Base-by-base conservation (phyloP, 2,329 filamentous ascomycete genomes). In the Stachybotrys elegans region DNA sequence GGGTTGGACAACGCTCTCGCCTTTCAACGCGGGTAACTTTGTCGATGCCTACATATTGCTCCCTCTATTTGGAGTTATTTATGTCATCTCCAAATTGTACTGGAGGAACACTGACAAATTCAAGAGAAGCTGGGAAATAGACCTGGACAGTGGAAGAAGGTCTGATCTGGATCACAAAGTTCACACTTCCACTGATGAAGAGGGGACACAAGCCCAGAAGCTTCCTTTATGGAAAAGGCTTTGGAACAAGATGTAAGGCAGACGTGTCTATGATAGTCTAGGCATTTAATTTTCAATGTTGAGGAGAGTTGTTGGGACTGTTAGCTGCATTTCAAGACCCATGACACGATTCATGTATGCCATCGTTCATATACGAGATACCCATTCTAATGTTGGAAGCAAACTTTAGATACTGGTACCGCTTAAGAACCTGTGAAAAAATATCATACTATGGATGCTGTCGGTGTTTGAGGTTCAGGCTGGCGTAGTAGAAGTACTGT, bases 11-110 rank as follows among this genome's bases (percentile, higher is more conserved):
- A 79, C 72, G 0, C 61, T 83, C 5, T 69, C 72, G 3, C 80
- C 80, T 0, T 84, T 82, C 48, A 59, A 75, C 31, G 75, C 73
- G 0, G 76, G 72, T 5, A 65, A 69, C n/a, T 83, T 84, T 52
- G 78, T 84, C 11, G 78, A 81, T 51, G 78, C 79, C 0, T 84
- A 84, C 52, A 77, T 84, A 43, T 58, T 84, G 20, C 56, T 84
- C 22, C 78, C 78, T 2, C 61, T 84, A 0, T 84, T 83, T 50
- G 71, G 65, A 1, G 45, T 83, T 34, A 81, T 83, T 14, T 83
- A 76, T 50, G 48, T 72, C 2, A 68, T 54, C 2, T 79, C 77
- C 55, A 83, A 83, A 57, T 42, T 79, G 5, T 61, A 68, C 32
- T 78, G 75, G 62, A 54, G 62, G 21, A 52, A 58, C n/a, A 70